Percentiles rank a stretch among this genome's conserved stretches.
Conservation (phyloP, 2,329 filamentous ascomycete species). For the Ascochyta rabiei region DNA sequence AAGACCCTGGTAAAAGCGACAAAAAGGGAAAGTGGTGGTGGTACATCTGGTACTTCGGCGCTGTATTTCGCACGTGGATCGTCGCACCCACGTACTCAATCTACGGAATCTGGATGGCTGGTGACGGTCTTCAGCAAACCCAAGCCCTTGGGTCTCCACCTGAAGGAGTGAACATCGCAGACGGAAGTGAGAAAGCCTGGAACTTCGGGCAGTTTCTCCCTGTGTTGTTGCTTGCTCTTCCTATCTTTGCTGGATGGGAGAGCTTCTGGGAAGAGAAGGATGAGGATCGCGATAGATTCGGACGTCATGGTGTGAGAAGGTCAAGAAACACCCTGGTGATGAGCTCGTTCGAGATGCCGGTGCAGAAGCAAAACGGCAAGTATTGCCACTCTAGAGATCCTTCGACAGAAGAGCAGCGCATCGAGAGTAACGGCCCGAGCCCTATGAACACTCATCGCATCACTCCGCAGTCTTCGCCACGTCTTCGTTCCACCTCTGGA, state of each 20-base stretch:
- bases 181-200: slow-evolving; percentile 35
- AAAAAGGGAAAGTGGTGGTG: slow-evolving; percentile 26
- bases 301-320: slow-evolving; percentile 4
- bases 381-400: slow-evolving; percentile 15
- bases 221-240: slow-evolving; percentile 37
- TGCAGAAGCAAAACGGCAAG: not conserved
- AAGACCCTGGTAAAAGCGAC: slow-evolving; percentile 15
- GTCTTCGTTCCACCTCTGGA: not conserved
- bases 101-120: slow-evolving; percentile 38
- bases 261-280: slow-evolving; percentile 38
- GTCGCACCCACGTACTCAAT: slow-evolving; percentile 38
- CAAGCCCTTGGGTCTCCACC: slow-evolving; percentile 34
- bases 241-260: slow-evolving; percentile 42
- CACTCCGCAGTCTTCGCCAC: slow-evolving; percentile 2
- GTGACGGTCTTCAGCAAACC: slow-evolving; percentile 26
- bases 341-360: slow-evolving; percentile 1
- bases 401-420: slow-evolving; percentile 21
- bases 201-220: slow-evolving; percentile 42
- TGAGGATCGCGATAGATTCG: slow-evolving; percentile 29
- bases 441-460: not conserved
- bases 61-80: slow-evolving; percentile 37
- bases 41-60: slow-evolving; percentile 30
- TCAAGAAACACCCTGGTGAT: slow-evolving; percentile 15
- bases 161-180: slow-evolving; percentile 19
- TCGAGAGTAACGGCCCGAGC: slow-evolving; percentile 19